Percentiles rank a stretch among this genome's conserved stretches.
Evolutionary conservation across 2,329 filamentous ascomycete genomes (phyloP).

Genomic region (Grosmannia penicillata): DNA sequence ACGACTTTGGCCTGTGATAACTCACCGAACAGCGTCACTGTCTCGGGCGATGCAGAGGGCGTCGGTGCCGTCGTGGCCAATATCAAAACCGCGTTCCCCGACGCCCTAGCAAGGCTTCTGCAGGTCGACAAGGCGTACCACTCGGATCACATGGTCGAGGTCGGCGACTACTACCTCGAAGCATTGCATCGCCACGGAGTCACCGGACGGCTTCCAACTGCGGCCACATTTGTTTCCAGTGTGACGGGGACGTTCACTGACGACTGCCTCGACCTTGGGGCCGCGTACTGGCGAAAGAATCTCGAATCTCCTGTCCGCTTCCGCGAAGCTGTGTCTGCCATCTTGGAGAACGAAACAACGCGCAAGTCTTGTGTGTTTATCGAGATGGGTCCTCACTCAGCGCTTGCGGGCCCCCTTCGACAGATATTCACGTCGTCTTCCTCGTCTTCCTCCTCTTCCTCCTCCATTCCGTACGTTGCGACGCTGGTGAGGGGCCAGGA

Average conservation of each 20-base stretch:
- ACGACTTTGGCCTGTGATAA: not conserved
- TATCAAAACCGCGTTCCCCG: slow-evolving; percentile 11
- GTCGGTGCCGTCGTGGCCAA: slow-evolving; percentile 12
- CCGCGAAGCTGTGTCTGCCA: slow-evolving; percentile 5
- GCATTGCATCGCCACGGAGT: not conserved
- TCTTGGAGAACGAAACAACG: too few relatives aligned
- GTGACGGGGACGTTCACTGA: not conserved
- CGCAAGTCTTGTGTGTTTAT: too few relatives aligned
- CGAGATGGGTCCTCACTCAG: slow-evolving; percentile 16
- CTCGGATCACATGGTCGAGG: slow-evolving; percentile 21
- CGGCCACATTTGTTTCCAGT: not conserved
- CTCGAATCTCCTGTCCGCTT: not conserved
- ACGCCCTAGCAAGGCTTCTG: slow-evolving; percentile 17
- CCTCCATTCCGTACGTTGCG: not conserved
- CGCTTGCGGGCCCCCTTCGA: slow-evolving; percentile 11
- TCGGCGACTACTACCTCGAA: slow-evolving; percentile 4
- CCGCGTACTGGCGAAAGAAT: not conserved
- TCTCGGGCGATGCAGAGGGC: slow-evolving; percentile 15
- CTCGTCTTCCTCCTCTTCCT: too few relatives aligned
- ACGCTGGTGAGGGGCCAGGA: slow-evolving; percentile 1
- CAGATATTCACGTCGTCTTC: not conserved
- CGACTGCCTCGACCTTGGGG: not conserved
- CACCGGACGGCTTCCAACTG: not conserved
- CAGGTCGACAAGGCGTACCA: slow-evolving; percentile 26
- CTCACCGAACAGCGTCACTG: not conserved